These are phyloP conservation scores for Bolboschoenoplectus hybrid DNA, from an alignment of 202 grass and related monocot genomes.

Conservation along the genomic window DNA sequence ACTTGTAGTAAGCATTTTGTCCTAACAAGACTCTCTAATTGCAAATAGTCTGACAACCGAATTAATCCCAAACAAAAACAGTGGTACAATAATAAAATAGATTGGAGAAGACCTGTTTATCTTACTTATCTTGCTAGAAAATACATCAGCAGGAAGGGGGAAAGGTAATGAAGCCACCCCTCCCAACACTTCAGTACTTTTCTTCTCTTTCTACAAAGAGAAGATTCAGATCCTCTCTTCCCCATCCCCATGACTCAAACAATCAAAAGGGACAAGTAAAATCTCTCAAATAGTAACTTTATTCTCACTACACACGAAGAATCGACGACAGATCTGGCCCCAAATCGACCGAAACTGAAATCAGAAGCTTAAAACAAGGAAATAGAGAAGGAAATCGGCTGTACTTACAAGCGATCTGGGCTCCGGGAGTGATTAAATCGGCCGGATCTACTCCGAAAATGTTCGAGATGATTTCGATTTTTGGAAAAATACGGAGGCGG, in stretches of 20 bases:
- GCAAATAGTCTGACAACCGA: neutral
- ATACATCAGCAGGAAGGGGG: neutral
- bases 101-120: neutral
- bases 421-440: slow-evolving; percentile 36
- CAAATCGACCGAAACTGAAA: slow-evolving; percentile 28
- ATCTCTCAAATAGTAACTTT: slow-evolving; percentile 22
- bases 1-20: neutral
- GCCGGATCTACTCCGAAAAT: slow-evolving; percentile 34
- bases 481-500: slow-evolving; percentile 13
- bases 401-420: slow-evolving; percentile 39
- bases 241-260: slow-evolving; percentile 24
- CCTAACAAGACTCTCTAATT: neutral
- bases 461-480: slow-evolving; percentile 8
- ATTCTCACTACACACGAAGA: neutral
- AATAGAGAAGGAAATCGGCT: slow-evolving; percentile 12
- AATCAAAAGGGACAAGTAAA: slow-evolving; percentile 14
- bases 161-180: slow-evolving; percentile 12
- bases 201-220: slow-evolving; percentile 14
- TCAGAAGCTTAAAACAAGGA: neutral
- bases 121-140: slow-evolving; percentile 10
- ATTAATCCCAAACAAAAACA: neutral
- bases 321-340: slow-evolving; percentile 37
- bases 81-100: neutral
- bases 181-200: slow-evolving; percentile 20
- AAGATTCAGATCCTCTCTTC: slow-evolving; percentile 1